phyloP scores from a whole-genome alignment of 768 basidiomycete genomes.

The Pulveroboletus sp. region DNA sequence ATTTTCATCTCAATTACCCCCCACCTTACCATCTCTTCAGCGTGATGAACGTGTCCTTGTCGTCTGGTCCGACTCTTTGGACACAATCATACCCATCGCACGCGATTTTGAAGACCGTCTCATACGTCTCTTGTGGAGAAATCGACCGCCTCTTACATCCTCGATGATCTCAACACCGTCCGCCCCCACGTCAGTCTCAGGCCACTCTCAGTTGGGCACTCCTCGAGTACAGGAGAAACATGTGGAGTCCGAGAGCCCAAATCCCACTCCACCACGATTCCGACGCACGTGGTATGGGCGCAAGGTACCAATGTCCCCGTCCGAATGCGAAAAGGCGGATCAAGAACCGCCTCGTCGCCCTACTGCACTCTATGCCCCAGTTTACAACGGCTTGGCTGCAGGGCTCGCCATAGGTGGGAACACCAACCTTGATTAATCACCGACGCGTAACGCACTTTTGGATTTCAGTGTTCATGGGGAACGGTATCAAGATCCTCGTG shows the following conservation, averaged over 20 bases:
- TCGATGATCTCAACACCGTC: slow-evolving; percentile 27
- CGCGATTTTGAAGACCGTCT: slow-evolving; percentile 57
- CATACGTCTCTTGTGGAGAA: slow-evolving; percentile 55
- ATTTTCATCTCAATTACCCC: not conserved
- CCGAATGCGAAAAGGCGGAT: slow-evolving; percentile 26
- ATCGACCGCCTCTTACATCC: slow-evolving; percentile 23
- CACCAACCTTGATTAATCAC: not conserved
- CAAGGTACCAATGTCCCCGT: slow-evolving; percentile 41
- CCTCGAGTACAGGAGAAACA: slow-evolving; percentile 16
- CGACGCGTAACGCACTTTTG: not conserved
- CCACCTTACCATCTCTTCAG: slow-evolving; percentile 31
- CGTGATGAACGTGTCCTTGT: slow-evolving; percentile 82
- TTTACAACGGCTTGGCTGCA: slow-evolving; percentile 29
- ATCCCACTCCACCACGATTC: slow-evolving; percentile 27
- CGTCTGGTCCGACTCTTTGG: slow-evolving; percentile 81
- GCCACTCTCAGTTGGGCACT: slow-evolving; percentile 33
- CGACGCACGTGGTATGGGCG: slow-evolving; percentile 63
- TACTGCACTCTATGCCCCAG: slow-evolving; percentile 23
- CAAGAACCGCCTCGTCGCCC: slow-evolving; percentile 14
- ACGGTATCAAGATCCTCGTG: slow-evolving; percentile 60
- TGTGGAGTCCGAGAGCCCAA: slow-evolving; percentile 13
- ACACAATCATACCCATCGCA: slow-evolving; percentile 58
- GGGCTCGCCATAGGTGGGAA: slow-evolving; percentile 24
- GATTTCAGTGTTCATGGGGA: slow-evolving; percentile 57
- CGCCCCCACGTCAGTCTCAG: slow-evolving; percentile 35